Conservation (phyloP, 768 basidiomycete genomes). For the Pisolithus microcarpus region DNA sequence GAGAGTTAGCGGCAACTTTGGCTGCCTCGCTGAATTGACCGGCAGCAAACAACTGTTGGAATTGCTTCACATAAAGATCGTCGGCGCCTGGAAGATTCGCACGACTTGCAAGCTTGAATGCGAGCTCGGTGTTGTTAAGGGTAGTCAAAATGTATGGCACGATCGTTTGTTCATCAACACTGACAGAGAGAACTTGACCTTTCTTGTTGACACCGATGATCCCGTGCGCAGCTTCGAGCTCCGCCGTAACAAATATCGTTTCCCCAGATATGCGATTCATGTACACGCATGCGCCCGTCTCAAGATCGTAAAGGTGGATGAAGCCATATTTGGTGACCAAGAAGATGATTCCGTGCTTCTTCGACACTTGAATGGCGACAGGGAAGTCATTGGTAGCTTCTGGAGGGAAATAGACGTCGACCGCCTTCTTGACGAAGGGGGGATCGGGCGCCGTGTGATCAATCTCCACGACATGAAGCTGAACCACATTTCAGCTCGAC, state of each 20-base stretch:
- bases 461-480: conserved; percentile 98
- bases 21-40: conserved; percentile 93
- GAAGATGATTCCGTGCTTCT: conserved; percentile 94
- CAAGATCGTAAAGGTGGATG: conserved; percentile 98
- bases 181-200: conserved; percentile 95
- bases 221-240: conserved; percentile 89
- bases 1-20: conserved; percentile 96
- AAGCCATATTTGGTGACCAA: conserved; percentile 99
- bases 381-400: conserved; percentile 99
- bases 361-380: conserved; percentile 98
- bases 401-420: conserved; percentile 98
- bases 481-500: conserved; percentile 8
- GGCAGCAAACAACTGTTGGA: conserved; percentile 80
- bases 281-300: conserved; percentile 94
- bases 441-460: conserved; percentile 92
- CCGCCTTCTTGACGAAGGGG: conserved; percentile 92
- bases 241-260: conserved; percentile 98
- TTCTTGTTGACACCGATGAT: conserved; percentile 99
- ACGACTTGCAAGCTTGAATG: conserved; percentile 94
- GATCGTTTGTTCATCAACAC: conserved; percentile 92
- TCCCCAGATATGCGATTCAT: conserved; percentile 99
- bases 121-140: conserved; percentile 94
- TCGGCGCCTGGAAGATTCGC: conserved; percentile 97
- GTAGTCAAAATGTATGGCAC: conserved; percentile 91
- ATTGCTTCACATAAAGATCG: conserved; percentile 92